Evolutionary conservation across 1,284 basidiomycete species (phyloP).

Genomic region (Irpex rosettiformis): DNA sequence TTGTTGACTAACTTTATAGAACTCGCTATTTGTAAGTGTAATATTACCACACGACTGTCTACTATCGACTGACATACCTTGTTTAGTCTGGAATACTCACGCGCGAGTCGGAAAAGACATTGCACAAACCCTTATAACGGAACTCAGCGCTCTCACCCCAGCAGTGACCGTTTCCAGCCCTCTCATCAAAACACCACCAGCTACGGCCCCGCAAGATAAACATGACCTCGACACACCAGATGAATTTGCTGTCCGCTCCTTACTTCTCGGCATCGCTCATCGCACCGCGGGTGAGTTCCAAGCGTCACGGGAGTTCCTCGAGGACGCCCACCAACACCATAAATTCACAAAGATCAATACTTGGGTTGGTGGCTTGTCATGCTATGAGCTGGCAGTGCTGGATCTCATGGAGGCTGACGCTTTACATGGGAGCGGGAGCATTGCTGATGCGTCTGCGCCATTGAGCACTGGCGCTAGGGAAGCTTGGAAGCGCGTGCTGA

Average conservation of each 20-base stretch:
- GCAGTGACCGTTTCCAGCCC: constrained; percentile 35
- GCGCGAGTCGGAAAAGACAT: constrained; percentile 47
- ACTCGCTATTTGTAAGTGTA: constrained; percentile 54
- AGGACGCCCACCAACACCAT: constrained; percentile 45
- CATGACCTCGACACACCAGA: constrained; percentile 62
- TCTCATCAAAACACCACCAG: constrained; percentile 22
- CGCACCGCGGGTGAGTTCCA: constrained; percentile 49
- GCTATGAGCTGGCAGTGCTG: constrained; percentile 66
- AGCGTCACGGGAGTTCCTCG: constrained; percentile 44
- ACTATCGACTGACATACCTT: not conserved
- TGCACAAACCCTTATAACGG: constrained; percentile 53
- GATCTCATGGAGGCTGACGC: constrained; percentile 55
- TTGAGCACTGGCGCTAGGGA: constrained; percentile 21
- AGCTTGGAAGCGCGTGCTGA: constrained; percentile 48
- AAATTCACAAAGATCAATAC: constrained; percentile 43
- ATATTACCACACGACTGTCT: not conserved
- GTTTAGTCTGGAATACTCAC: constrained; percentile 71
- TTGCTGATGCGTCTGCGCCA: constrained; percentile 13
- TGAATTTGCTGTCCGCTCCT: constrained; percentile 63
- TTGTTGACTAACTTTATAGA: constrained; percentile 35
- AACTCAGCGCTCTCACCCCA: constrained; percentile 46
- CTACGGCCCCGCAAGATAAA: constrained; percentile 8
- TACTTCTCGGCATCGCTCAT: constrained; percentile 65
- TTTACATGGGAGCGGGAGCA: constrained; percentile 13
- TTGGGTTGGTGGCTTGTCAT: constrained; percentile 63